Conservation (phyloP, 495 filamentous ascomycete genomes). For the Lepidopterella palustris region DNA sequence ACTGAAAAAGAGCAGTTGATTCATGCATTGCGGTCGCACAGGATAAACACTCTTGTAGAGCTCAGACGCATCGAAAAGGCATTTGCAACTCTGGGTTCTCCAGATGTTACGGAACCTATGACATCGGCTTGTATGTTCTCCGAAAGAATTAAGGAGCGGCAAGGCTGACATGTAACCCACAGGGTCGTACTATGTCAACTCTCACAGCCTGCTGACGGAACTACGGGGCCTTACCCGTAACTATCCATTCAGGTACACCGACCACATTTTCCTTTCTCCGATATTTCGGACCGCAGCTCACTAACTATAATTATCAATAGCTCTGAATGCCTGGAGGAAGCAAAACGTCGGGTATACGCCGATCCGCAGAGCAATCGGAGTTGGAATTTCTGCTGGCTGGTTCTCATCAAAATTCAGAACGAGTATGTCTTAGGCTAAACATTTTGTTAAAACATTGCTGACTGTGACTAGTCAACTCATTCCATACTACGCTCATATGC, state of each 20-base stretch:
- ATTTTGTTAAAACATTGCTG: background rate
- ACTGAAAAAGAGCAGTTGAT: conserved; percentile 47
- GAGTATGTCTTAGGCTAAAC: conserved; percentile 36
- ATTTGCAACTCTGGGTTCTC: conserved; percentile 47
- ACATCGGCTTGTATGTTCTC: conserved; percentile 53
- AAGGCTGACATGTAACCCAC: conserved; percentile 6
- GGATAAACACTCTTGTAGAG: conserved; percentile 67
- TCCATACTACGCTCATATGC: conserved; percentile 50
- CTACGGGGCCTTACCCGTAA: conserved; percentile 60
- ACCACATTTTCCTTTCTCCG: background rate
- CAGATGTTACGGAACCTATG: conserved; percentile 59
- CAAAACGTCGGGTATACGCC: conserved; percentile 56
- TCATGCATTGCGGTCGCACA: conserved; percentile 52
- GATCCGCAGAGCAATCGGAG: conserved; percentile 61
- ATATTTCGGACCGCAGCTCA: background rate
- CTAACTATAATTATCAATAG: conserved; percentile 34
- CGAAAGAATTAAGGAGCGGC: background rate
- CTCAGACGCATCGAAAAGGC: conserved; percentile 67
- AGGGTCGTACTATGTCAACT: conserved; percentile 63
- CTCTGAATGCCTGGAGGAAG: conserved; percentile 59
- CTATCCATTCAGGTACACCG: conserved; percentile 54
- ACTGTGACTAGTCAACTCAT: conserved; percentile 48
- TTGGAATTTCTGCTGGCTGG: conserved; percentile 75
- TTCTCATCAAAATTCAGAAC: conserved; percentile 59
- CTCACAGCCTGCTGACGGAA: conserved; percentile 66